Conservation (phyloP, 1,284 basidiomycete genomes). For the Neolentinus lepideus region DNA sequence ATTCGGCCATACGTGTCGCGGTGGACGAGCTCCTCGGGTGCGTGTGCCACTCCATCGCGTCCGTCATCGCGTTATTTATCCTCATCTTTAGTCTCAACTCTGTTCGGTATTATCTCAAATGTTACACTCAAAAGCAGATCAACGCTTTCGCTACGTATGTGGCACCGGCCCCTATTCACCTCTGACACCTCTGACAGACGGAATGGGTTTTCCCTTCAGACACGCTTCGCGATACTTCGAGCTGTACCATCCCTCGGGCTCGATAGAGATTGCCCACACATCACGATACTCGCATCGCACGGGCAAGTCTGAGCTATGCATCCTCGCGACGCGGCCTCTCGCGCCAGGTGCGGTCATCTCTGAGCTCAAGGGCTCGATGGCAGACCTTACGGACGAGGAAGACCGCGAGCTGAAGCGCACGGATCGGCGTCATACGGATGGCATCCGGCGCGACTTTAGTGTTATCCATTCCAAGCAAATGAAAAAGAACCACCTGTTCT, state of each 20-base stretch:
- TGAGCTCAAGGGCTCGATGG: conserved; percentile 84
- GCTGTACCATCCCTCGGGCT: conserved; percentile 73
- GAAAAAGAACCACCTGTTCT: conserved; percentile 87
- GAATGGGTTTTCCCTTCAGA: conserved; percentile 37
- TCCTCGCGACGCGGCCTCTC: conserved; percentile 75
- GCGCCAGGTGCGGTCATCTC: conserved; percentile 67
- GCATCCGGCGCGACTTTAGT: conserved; percentile 80
- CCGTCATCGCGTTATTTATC: conserved; percentile 11
- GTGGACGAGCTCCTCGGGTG: conserved; percentile 71
- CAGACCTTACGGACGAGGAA: conserved; percentile 75
- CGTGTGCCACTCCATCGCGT: conserved; percentile 24
- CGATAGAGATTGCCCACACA: conserved; percentile 82
- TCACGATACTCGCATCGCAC: conserved; percentile 77
- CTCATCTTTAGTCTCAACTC: conserved; percentile 47
- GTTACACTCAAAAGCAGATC: conserved; percentile 71
- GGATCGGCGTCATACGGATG: conserved; percentile 48
- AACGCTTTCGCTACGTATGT: conserved; percentile 83
- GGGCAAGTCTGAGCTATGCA: conserved; percentile 87
- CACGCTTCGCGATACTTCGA: conserved; percentile 85
- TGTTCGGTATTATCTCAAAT: conserved; percentile 67
- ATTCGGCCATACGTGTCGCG: conserved; percentile 51
- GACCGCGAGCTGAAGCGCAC: conserved; percentile 76
- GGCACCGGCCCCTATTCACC: conserved; percentile 19
- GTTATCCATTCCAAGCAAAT: conserved; percentile 87
- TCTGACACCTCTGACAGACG: conserved; percentile 18